Base-by-base conservation (phyloP, 2,329 filamentous ascomycete genomes). In the Didymella lethalis region DNA sequence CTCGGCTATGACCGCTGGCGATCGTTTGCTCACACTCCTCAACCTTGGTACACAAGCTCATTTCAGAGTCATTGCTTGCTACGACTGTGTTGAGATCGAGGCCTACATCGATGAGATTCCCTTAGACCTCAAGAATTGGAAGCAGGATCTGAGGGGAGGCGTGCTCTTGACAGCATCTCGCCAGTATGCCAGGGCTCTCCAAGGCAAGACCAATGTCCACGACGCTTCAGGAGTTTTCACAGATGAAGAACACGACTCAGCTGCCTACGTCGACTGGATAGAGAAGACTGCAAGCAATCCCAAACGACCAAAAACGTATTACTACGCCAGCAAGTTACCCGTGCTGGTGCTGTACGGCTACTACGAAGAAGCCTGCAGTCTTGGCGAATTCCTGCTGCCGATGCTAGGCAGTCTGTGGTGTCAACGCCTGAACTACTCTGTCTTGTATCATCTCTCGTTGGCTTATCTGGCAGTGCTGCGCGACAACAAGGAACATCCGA, bases 51-150 rank as follows among this genome's bases (percentile, higher is more conserved):
- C 92, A 20, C 83, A 85, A 31, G 86, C 88, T 2, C 84, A 86
- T 63, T 85, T 89, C 67, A 88, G 86, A 64, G 85, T 93, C 55
- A 92, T 89, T 74, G 84, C 86, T 12, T 88, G 88, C 64, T 86
- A 91, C 63, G 88, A 91, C 58, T 81, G 88, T 47, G 80, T 81
- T 14, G 90, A 93, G 55, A 78, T 92, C 0, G 90, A 93, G 71
- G 83, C 84, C 0, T 91, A 87, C 70, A 90, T 89, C 66, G 84
- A 87, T 47, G 91, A 89, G 61, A 85, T 87, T n/a, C 89, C 88
- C 60, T 85, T 92, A 61, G 90, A 93, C 63, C 85, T 91, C 57
- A 86, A 86, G 1, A 86, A 89, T 48, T 93, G 90, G 90, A 81
- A 87, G 46, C 80, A 83, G 44, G 90, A 93, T 67, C 84, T 89